A percentile compares a stretch with the other conserved stretches of the same genome.
Evolutionary conservation across 176 grass and related monocot genomes (phyloP).

Genomic region (Calamus simplicifolius): DNA sequence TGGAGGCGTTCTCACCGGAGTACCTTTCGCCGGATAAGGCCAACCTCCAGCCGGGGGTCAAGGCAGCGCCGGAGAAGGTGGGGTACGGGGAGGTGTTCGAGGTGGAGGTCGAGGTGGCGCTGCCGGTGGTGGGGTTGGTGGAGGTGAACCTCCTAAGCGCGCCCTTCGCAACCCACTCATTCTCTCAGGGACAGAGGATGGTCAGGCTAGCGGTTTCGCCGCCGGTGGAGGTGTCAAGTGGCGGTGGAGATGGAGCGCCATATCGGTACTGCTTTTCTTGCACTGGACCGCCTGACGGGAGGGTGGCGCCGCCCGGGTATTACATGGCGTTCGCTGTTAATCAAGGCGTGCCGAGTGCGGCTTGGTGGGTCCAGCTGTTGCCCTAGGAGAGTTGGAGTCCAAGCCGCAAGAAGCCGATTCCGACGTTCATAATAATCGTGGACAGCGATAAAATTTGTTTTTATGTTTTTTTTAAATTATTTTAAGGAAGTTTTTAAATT

Average conservation of each 20-base stretch:
- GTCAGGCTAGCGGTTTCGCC: conserved; percentile 2
- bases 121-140: conserved; percentile 15
- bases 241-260: not conserved
- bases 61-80: not conserved
- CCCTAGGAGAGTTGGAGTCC: not conserved
- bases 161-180: conserved; percentile 22
- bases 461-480: too few species aligned
- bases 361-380: conserved; percentile 15
- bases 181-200: conserved; percentile 27
- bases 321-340: conserved; percentile 21
- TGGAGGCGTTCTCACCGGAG: conserved; percentile 20
- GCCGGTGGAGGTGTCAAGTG: not conserved
- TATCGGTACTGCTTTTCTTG: conserved; percentile 1
- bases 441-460: too few species aligned
- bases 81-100: conserved; percentile 11
- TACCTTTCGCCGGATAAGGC: conserved; percentile 20
- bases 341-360: conserved; percentile 16
- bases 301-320: conserved; percentile 24
- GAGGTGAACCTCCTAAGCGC: conserved; percentile 20
- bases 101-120: not conserved
- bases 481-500: too few species aligned
- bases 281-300: conserved; percentile 7
- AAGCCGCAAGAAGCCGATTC: too few species aligned
- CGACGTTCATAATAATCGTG: too few species aligned
- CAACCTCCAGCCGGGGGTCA: not conserved